Evolutionary conservation across 192 early-diverging fungal species (phyloP), one percentile per base, ranked within the genome.

Genomic region (Irineochytrium annulatum): DNA sequence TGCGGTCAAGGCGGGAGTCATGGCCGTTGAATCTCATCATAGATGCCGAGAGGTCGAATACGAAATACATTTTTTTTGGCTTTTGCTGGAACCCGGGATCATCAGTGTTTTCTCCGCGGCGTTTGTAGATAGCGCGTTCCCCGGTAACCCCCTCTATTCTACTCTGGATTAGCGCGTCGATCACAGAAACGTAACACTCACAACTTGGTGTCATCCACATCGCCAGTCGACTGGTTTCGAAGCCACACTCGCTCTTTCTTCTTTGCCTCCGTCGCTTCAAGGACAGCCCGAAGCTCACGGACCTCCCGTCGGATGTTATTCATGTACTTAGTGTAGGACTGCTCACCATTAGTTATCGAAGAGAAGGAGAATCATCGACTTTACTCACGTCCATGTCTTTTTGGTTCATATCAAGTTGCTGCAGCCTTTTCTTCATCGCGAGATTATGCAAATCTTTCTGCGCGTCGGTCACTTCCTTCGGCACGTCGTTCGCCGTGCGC

Each of bases 201-300:
- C 68, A 92, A 69, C 55, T 87, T 91, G 0, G 82, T 82, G 59
- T 91, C 90, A 52, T 91, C 90, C 46, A 91, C 53, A 55, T 91
- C 90, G 22, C 90, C 90, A 16, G 86, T 82, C 27, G 77, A 82
- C 62, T 90, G 87, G 63, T 87, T 89, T 54, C 84, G 81, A 19
- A 92, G 72, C 90, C 90, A 92, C 13, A 87, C 82, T 8, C 90
- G 82, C 57, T 92, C 90, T 62, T 89, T 89, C 34, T 90, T 82
- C 66, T 87, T 90, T 41, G 87, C 82, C 56, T 90, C 86, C 32
- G 85, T 83, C 24, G 82, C 76, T 60, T 90, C 88, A 11, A 91
- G 59, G n/a, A 90, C 84, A 1, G 88, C 86, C 35, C 86, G 81
- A 0, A 91, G 72, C 62, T 90, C 85, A 19, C 83, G 78, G 34